A percentile compares a stretch with the other conserved stretches of the same genome.
Conservation (phyloP, 257 asterid species). For the Lycium barbarum region DNA sequence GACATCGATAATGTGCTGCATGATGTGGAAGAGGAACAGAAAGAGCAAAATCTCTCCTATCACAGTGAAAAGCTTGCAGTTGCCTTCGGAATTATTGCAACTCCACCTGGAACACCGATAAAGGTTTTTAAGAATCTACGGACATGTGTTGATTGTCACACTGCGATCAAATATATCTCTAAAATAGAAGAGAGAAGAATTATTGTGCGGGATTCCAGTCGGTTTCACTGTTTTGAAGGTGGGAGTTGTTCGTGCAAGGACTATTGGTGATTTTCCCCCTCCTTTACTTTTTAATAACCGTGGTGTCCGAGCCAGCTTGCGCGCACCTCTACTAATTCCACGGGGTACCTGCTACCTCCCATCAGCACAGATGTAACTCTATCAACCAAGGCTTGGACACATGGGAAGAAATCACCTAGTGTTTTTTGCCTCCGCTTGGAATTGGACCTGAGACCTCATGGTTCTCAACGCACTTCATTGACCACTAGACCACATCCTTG, state of each 20-base stretch:
- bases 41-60: conserved; percentile 61
- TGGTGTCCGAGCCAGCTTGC: too few species aligned
- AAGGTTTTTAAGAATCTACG: conserved; percentile 83
- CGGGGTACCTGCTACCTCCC: too few species aligned
- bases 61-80: conserved; percentile 85
- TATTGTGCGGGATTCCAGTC: conserved; percentile 63
- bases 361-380: too few species aligned
- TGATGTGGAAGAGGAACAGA: conserved; percentile 86
- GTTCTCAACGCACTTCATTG: too few species aligned
- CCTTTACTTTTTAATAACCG: too few species aligned
- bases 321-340: too few species aligned
- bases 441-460: too few species aligned
- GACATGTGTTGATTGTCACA: conserved; percentile 81
- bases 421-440: too few species aligned
- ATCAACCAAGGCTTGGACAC: too few species aligned
- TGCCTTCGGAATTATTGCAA: conserved; percentile 68
- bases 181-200: conserved; percentile 61
- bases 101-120: conserved; percentile 53
- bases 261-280: conserved; percentile 41
- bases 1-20: conserved; percentile 65
- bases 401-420: too few species aligned
- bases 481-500: too few species aligned
- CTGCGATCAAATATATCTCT: conserved; percentile 73
- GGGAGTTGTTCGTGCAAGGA: conserved; percentile 73
- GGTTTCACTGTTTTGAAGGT: conserved; percentile 70